Evolutionary conservation across 2,329 filamentous ascomycete genomes (phyloP).

Genomic region (Scedosporium dehoogii): DNA sequence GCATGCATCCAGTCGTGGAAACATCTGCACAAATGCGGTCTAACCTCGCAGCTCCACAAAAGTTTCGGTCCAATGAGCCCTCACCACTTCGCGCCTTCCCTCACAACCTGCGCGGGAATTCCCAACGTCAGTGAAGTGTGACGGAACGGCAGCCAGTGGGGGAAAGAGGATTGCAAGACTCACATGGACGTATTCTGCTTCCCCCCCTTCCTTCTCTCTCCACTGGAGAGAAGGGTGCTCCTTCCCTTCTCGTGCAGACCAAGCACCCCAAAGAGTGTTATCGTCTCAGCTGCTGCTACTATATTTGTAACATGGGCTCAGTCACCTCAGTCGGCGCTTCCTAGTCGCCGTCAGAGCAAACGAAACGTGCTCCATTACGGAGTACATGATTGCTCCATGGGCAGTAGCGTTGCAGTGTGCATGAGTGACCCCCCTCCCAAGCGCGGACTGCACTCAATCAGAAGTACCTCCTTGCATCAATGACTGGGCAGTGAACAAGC

Average conservation of each 20-base stretch:
- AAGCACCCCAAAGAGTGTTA: background rate
- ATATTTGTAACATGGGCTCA: background rate
- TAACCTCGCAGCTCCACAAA: background rate
- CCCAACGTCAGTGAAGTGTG: background rate
- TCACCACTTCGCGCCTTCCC: constrained; percentile 4
- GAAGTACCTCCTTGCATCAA: background rate
- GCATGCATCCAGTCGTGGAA: background rate
- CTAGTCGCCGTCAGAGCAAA: background rate
- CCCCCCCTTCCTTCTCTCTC: background rate
- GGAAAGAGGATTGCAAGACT: background rate
- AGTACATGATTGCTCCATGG: too few relatives aligned
- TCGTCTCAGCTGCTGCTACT: background rate
- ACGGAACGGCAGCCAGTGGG: background rate
- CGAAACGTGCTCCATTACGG: background rate
- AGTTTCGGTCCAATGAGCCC: background rate
- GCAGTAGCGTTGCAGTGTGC: background rate
- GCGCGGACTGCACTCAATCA: background rate
- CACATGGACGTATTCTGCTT: background rate
- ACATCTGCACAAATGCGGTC: background rate
- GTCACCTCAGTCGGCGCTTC: background rate
- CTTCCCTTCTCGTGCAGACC: background rate
- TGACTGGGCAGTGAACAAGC: background rate
- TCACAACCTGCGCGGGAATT: background rate
- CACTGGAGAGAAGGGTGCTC: background rate
- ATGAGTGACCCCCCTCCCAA: background rate